A percentile compares a stretch with the other conserved stretches of the same genome.
Conservation (phyloP, 768 basidiomycete genomes). For the Tremella fuciformis region DNA sequence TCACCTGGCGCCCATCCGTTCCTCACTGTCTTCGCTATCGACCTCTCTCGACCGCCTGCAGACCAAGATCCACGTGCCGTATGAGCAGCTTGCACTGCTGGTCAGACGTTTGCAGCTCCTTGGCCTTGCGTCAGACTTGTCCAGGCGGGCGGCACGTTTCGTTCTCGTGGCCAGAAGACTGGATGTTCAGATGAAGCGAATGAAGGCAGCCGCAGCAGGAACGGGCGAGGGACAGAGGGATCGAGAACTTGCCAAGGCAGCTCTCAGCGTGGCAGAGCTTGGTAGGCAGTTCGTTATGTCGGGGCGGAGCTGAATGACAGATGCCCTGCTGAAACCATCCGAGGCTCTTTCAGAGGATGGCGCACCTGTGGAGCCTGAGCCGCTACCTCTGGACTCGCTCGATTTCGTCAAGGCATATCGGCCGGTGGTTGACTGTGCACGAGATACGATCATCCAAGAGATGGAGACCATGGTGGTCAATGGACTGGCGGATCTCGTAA, state of each 20-base stretch:
- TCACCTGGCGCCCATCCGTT: constrained; percentile 29
- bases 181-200: constrained; percentile 77
- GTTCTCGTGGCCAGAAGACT: constrained; percentile 76
- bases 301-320: not conserved
- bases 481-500: constrained; percentile 72
- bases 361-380: constrained; percentile 21
- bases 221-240: constrained; percentile 73
- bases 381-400: constrained; percentile 69
- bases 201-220: constrained; percentile 50
- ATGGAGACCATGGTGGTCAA: constrained; percentile 88
- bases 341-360: constrained; percentile 9
- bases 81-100: constrained; percentile 67
- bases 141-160: constrained; percentile 80
- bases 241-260: constrained; percentile 84
- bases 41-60: constrained; percentile 62
- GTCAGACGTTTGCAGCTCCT: constrained; percentile 73
- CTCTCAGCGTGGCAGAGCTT: constrained; percentile 88
- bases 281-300: constrained; percentile 56
- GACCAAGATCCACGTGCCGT: constrained; percentile 79
- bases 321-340: constrained; percentile 18
- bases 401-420: constrained; percentile 68
- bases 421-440: constrained; percentile 68
- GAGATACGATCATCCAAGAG: constrained; percentile 67
- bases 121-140: constrained; percentile 77
- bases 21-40: constrained; percentile 33